These are phyloP conservation scores for Paracorniculantispora psalliotae DNA, from an alignment of 2,329 filamentous ascomycete species.

Conservation along the genomic window DNA sequence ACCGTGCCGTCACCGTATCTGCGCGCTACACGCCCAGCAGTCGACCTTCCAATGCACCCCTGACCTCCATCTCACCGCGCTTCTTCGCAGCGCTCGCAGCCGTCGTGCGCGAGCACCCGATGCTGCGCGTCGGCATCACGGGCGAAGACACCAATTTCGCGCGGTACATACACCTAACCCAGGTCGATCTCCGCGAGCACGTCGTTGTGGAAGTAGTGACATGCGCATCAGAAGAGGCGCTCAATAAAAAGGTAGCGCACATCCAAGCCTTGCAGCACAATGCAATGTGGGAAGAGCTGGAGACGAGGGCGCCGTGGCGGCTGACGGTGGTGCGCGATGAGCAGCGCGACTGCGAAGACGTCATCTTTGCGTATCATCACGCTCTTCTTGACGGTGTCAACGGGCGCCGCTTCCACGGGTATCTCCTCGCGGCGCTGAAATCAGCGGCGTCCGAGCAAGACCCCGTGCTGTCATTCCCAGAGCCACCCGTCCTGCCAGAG, in stretches of 20 bases:
- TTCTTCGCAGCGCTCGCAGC: slow-evolving; percentile 35
- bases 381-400: slow-evolving; percentile 47
- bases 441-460: background rate
- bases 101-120: slow-evolving; percentile 39
- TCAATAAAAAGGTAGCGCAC: slow-evolving; percentile 27
- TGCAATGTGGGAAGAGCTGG: slow-evolving; percentile 36
- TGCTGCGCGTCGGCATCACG: slow-evolving; percentile 45
- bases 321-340: slow-evolving; percentile 32
- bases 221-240: slow-evolving; percentile 20
- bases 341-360: slow-evolving; percentile 27
- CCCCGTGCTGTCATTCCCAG: slow-evolving; percentile 27
- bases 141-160: slow-evolving; percentile 39
- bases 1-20: slow-evolving; percentile 42
- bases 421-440: slow-evolving; percentile 40
- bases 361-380: slow-evolving; percentile 49
- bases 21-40: slow-evolving; percentile 34
- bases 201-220: slow-evolving; percentile 31
- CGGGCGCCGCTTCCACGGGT: slow-evolving; percentile 44
- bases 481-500: slow-evolving; percentile 29
- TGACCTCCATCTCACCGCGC: slow-evolving; percentile 11
- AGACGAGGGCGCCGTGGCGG: slow-evolving; percentile 42
- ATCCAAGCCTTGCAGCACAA: slow-evolving; percentile 37
- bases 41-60: background rate
- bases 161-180: slow-evolving; percentile 37
- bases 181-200: slow-evolving; percentile 40